Evolutionary conservation across 495 filamentous ascomycete species (phyloP), one percentile per base, ranked within the genome.

Genomic region (Bacidia rubella): DNA sequence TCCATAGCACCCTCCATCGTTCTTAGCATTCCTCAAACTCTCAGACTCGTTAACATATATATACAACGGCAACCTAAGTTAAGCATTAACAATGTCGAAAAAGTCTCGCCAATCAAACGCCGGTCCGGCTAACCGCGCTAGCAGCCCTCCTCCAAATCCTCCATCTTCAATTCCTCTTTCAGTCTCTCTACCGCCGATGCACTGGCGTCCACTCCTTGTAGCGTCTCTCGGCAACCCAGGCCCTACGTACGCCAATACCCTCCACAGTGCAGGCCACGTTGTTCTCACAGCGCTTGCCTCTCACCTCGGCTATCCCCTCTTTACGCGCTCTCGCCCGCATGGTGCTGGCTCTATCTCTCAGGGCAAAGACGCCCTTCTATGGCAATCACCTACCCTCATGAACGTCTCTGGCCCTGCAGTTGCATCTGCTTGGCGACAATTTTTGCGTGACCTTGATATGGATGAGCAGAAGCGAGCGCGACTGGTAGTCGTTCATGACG

Each of bases 401-500:
- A 95, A 94, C 66, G 67, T 78, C 19, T 79, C 76, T 2, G 84
- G 84, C 0, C 62, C 63, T 17, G 69, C 70, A 46, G 62, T 77
- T 2, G 61, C 71, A 2, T 62, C 57, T 65, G 70, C 70, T 57
- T 65, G 67, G 66, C 72, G 49, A 59, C 57, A 51, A 45, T 76
- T 49, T 22, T 57, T 69, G 5, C 29, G 52, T 0, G 68, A 75
- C 22, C 58, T 76, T 0, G 64, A 63, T 53, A 20, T 49, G 44
- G 17, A 65, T 64, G 29, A 55, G 0, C 56, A 60, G 19, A 52
- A 62, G 56, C 49, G 54, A 11, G 68, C 72, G 22, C 70, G 70
- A 0, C 67, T 95, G 15, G 77, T 93, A 2, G 66, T 95, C 1
- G 68, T 95, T 24, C 86, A 95, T 66, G 88, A 95, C 60, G 88